Evolutionary conservation across 2,329 filamentous ascomycete genomes (phyloP).

Genomic region (Akanthomyces lecanii): DNA sequence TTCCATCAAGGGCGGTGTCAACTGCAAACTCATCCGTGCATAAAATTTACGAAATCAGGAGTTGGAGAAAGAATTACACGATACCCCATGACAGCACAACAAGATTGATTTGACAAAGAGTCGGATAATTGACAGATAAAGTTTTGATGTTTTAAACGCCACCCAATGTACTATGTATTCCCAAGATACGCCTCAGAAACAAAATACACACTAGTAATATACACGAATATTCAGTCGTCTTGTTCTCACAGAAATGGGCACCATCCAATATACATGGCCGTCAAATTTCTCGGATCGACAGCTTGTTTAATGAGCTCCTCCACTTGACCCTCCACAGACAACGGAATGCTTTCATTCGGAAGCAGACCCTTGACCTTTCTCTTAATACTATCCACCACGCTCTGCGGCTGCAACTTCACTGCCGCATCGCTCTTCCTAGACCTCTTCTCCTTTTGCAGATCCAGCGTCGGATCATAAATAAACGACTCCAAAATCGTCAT

Average conservation of each 20-base stretch:
- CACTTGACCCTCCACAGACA: slow-evolving; percentile 96
- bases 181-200: neutral
- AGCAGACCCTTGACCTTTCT: slow-evolving; percentile 82
- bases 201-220: neutral
- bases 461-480: slow-evolving; percentile 91
- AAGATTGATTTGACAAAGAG: neutral
- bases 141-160: neutral
- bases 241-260: slow-evolving; percentile 49
- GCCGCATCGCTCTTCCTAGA: slow-evolving; percentile 35
- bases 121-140: neutral
- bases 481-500: slow-evolving; percentile 98
- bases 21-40: slow-evolving; percentile 2
- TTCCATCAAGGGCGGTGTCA: neutral
- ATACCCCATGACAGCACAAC: neutral
- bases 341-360: slow-evolving; percentile 81
- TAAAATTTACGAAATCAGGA: neutral
- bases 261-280: slow-evolving; percentile 98
- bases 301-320: slow-evolving; percentile 89
- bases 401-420: slow-evolving; percentile 55
- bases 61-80: neutral
- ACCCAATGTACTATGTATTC: neutral
- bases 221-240: neutral
- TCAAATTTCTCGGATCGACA: slow-evolving; percentile 71
- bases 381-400: slow-evolving; percentile 84
- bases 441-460: slow-evolving; percentile 70